Conservation (phyloP, 805 yeast species). For the Kuraishia cidri region DNA sequence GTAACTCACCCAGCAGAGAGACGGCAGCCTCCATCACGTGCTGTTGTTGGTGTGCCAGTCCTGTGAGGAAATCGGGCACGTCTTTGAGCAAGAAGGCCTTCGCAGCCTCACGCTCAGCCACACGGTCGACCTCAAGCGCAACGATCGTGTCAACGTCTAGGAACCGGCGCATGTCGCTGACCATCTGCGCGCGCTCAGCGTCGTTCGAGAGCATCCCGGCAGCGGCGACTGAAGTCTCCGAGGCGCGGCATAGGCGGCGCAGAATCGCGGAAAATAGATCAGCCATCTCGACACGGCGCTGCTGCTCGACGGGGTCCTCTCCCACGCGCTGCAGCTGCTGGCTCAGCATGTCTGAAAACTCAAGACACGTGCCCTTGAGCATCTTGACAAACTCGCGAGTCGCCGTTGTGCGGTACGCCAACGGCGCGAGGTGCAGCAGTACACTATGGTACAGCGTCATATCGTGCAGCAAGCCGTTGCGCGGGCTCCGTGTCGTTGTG, state of each 20-base stretch:
- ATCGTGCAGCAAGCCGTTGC: too few species aligned
- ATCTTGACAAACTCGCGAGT: not conserved
- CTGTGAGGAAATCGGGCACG: slow-evolving; percentile 1
- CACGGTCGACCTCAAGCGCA: not conserved
- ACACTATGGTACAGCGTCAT: not conserved
- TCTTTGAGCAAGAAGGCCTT: not conserved
- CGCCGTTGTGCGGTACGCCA: not conserved
- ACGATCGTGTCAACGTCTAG: slow-evolving; percentile 2
- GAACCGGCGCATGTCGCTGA: not conserved
- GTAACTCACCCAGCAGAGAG: not conserved
- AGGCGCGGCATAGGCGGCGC: not conserved
- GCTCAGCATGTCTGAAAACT: not conserved
- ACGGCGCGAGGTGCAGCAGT: not conserved
- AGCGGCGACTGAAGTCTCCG: slow-evolving; percentile 1
- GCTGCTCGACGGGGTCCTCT: not conserved
- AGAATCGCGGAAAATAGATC: not conserved
- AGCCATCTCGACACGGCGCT: not conserved
- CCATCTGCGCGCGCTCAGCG: slow-evolving; percentile 1
- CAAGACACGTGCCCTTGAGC: not conserved
- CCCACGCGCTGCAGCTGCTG: not conserved
- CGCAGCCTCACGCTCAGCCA: not conserved
- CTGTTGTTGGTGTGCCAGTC: not conserved
- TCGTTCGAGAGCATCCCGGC: not conserved
- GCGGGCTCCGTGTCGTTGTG: too few species aligned
- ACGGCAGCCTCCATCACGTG: slow-evolving; percentile 1